Evolutionary conservation across 768 basidiomycete genomes (phyloP), one percentile per base, ranked within the genome.

Genomic region (Pisolithus tinctorius): DNA sequence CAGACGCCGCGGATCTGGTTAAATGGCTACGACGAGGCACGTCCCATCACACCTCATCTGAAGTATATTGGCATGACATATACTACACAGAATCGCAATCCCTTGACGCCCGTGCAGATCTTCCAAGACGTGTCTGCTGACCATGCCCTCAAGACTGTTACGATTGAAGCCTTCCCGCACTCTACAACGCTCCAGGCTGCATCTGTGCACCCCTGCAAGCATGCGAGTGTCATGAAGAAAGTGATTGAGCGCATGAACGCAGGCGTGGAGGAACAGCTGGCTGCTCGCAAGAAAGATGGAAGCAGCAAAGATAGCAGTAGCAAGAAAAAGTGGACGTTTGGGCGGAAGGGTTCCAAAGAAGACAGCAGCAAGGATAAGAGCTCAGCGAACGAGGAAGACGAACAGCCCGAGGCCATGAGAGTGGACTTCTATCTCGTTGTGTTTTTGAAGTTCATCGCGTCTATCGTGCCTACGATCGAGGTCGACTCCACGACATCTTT

Each of bases 221-320:
- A 99, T 68, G 89, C 93, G 1, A 91, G 86, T 67, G 96, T 99
- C 52, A 99, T 99, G 96, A 97, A 96, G 80, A 98, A 97, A 68
- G 92, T 98, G 55, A 97, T 98, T 64, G 95, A 98, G 68, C 81
- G 95, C 51, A 97, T 98, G 93, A 96, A 98, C 70, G 82, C 80
- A 58, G 83, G 83, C 55, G 86, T 93, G 49, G 89, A 85, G 54
- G 84, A 89, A 64, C 89, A 93, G 66, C 78, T 89, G 17, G 82
- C 84, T 14, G 77, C 81, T 54, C 79, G 80, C 55, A 82, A 81
- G 60, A 62, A 68, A 27, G 66, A 72, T 1, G 56, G 64, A 23
- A 67, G 66, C 43, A 45, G 27, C 43, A 51, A 73, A 65, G 48
- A 51, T 45, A 37, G 56, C 26, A 45, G 63, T 23, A 80, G 57